Conservation (phyloP, 2,329 filamentous ascomycete species). For the Diaporthe sp. region DNA sequence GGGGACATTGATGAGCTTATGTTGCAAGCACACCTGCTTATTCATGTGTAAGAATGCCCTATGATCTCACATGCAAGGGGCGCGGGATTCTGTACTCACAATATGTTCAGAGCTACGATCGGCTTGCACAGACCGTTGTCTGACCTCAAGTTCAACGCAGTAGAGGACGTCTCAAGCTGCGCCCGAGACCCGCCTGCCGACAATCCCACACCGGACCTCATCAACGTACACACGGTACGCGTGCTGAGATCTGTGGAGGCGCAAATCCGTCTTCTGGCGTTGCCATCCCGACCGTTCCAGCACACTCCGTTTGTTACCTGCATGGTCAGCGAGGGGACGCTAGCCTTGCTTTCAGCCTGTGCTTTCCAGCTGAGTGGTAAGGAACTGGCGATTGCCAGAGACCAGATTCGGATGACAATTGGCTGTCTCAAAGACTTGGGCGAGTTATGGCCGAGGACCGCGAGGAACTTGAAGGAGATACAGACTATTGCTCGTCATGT, state of each 20-base stretch:
- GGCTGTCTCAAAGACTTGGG: constrained; percentile 10
- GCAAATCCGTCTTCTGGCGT: constrained; percentile 1
- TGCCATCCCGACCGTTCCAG: not conserved
- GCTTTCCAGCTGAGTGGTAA: constrained; percentile 10
- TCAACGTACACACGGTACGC: constrained; percentile 9
- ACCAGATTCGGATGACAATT: constrained; percentile 13
- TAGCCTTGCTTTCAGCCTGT: constrained; percentile 21
- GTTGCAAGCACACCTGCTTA: constrained; percentile 4
- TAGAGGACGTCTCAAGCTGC: constrained; percentile 24
- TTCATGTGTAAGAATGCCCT: not conserved
- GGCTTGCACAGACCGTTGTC: constrained; percentile 12
- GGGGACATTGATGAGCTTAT: constrained; percentile 19
- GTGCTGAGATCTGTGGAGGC: constrained; percentile 1
- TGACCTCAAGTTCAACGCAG: constrained; percentile 13
- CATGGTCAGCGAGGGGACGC: constrained; percentile 24
- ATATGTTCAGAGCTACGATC: not conserved
- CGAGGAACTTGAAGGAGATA: not conserved
- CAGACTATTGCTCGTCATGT: constrained; percentile 15
- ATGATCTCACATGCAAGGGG: no score
- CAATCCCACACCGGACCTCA: not conserved
- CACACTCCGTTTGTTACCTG: constrained; percentile 20
- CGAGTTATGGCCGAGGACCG: constrained; percentile 13
- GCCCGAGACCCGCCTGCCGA: not conserved
- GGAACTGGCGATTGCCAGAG: not conserved
- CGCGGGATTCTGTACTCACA: not conserved